A percentile compares a stretch with the other conserved stretches of the same genome.
Conservation (phyloP, 371 early-diverging fungal species). For the Mucor indicus region DNA sequence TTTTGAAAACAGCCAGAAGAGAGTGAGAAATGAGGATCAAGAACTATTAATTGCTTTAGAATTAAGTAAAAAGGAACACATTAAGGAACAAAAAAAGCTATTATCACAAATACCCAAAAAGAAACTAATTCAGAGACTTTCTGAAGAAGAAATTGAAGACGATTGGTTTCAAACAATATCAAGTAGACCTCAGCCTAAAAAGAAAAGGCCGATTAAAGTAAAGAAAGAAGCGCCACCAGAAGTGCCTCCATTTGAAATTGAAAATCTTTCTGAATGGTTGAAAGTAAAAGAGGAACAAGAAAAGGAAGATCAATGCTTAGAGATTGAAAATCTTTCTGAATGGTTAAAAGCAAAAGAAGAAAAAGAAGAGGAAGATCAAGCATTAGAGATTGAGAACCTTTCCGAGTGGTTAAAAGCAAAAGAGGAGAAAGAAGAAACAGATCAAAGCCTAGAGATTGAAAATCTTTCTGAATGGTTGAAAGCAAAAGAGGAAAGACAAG, state of each 20-base stretch:
- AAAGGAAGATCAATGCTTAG: background rate
- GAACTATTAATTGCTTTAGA: constrained; percentile 9
- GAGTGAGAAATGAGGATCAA: background rate
- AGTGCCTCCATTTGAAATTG: background rate
- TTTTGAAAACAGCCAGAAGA: background rate
- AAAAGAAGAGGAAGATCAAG: background rate
- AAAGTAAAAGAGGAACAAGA: background rate
- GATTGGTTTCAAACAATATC: constrained; percentile 22
- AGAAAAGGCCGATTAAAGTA: background rate
- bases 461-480: constrained; percentile 10
- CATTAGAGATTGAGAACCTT: constrained; percentile 5
- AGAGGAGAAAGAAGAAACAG: background rate
- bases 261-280: constrained; percentile 8
- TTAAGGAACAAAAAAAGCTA: constrained; percentile 13
- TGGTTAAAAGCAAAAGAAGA: no score
- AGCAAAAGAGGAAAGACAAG: constrained; percentile 3
- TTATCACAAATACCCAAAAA: background rate
- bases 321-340: background rate
- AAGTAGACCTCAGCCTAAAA: constrained; percentile 1
- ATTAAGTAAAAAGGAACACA: constrained; percentile 17
- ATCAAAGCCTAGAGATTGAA: constrained; percentile 1
- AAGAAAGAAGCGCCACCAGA: background rate
- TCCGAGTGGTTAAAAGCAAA: constrained; percentile 10
- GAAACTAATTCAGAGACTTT: background rate
- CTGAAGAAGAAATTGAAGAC: constrained; percentile 5